Conservation (phyloP, 139 green algal species). For the Tetraselmis chui region DNA sequence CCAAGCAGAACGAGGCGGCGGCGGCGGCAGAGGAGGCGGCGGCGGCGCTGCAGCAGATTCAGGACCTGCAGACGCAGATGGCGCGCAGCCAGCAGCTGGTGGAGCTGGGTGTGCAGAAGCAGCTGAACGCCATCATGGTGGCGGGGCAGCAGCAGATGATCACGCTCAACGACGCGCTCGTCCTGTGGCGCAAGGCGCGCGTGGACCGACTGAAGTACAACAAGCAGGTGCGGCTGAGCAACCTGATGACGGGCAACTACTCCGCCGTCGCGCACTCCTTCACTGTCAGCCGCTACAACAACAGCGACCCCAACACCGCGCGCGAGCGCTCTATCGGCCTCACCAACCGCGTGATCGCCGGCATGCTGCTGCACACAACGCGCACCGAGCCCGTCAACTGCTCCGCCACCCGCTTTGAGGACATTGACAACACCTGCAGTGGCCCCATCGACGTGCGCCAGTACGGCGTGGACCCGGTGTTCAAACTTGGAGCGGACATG, state of each 20-base stretch:
- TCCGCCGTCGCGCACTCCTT: slow-evolving; percentile 32
- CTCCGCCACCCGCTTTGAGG: slow-evolving; percentile 52
- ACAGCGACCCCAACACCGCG: slow-evolving; percentile 21
- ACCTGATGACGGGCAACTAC: slow-evolving; percentile 36
- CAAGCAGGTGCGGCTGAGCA: slow-evolving; percentile 42
- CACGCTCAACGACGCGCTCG: slow-evolving; percentile 41
- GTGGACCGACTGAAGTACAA: slow-evolving; percentile 21
- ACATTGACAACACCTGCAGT: slow-evolving; percentile 57
- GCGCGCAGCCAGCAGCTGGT: slow-evolving; percentile 37
- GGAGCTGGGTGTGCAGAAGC: slow-evolving; percentile 34
- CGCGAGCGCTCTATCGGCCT: slow-evolving; percentile 47
- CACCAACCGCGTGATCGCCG: slow-evolving; percentile 63
- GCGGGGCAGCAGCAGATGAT: slow-evolving; percentile 47
- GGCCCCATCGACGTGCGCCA: slow-evolving; percentile 20
- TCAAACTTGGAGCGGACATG: slow-evolving; percentile 59
- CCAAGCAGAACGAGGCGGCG: slow-evolving; percentile 48
- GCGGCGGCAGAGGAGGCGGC: slow-evolving; percentile 19
- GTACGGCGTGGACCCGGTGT: slow-evolving; percentile 69
- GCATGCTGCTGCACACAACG: slow-evolving; percentile 61
- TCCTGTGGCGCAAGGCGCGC: slow-evolving; percentile 55
- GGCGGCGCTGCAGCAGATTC: background rate
- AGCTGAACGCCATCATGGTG: slow-evolving; percentile 53
- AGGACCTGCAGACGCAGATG: slow-evolving; percentile 23
- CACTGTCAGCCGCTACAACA: slow-evolving; percentile 50
- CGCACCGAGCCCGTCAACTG: slow-evolving; percentile 50